Percentiles rank a stretch among this genome's conserved stretches.
These are phyloP conservation scores for Puccinia novopanici DNA, from an alignment of 1,284 basidiomycete species.

Conservation along the genomic window DNA sequence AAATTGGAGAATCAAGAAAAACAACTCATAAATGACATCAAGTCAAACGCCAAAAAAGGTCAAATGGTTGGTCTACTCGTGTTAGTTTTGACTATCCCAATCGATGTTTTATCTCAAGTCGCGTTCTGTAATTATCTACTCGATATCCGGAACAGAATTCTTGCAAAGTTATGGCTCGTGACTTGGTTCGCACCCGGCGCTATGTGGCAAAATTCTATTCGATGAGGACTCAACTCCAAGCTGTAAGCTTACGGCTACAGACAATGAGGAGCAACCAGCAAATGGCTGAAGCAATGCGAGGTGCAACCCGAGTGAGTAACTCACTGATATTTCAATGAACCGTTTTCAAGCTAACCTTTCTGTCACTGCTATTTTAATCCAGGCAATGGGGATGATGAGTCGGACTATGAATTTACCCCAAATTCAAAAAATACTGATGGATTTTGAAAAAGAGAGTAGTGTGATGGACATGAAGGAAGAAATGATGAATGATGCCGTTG, in stretches of 20 bases:
- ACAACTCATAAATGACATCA: slow-evolving; percentile 74
- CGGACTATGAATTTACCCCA: slow-evolving; percentile 88
- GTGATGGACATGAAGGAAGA: slow-evolving; percentile 99
- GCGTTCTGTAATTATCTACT: background rate
- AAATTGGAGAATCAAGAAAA: slow-evolving; percentile 85
- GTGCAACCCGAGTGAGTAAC: slow-evolving; percentile 80
- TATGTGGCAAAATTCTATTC: slow-evolving; percentile 98
- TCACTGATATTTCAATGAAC: background rate
- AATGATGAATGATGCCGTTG: slow-evolving; percentile 98
- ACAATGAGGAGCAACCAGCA: slow-evolving; percentile 94
- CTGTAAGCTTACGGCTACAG: slow-evolving; percentile 92
- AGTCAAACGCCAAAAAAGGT: slow-evolving; percentile 90
- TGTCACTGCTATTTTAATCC: slow-evolving; percentile 29
- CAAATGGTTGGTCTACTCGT: slow-evolving; percentile 73
- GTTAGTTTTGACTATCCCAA: background rate
- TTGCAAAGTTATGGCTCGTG: slow-evolving; percentile 99
- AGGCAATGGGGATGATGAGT: slow-evolving; percentile 99
- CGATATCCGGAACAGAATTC: slow-evolving; percentile 70
- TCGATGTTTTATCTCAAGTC: background rate
- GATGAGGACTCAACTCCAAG: slow-evolving; percentile 97
- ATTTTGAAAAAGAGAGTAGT: slow-evolving; percentile 94
- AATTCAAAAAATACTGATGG: slow-evolving; percentile 94
- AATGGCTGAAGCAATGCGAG: slow-evolving; percentile 99
- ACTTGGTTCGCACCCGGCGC: slow-evolving; percentile 89
- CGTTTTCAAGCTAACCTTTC: background rate